These are phyloP conservation scores for Leccinum angustisporum DNA, from an alignment of 1,284 basidiomycete genomes.

Conservation along the genomic window DNA sequence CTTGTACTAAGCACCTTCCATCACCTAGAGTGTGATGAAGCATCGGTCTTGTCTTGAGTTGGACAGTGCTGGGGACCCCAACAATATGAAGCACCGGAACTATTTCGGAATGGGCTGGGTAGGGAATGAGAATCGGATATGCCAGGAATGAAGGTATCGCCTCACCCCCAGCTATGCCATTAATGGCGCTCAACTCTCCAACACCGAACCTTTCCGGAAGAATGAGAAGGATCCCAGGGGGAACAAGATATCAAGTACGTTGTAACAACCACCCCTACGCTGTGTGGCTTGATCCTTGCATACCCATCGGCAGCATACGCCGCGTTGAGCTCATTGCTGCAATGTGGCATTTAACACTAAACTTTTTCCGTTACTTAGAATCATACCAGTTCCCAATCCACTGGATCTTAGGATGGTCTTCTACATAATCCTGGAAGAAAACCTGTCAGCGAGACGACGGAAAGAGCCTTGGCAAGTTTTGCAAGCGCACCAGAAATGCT, in stretches of 20 bases:
- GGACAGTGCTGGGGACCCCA: slow-evolving; percentile 77
- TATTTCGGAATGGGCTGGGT: slow-evolving; percentile 78
- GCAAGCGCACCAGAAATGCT: slow-evolving; percentile 53
- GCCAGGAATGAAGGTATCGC: not conserved
- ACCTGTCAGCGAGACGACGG: not conserved
- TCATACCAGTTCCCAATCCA: slow-evolving; percentile 89
- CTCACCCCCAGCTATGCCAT: slow-evolving; percentile 73
- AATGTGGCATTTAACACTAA: slow-evolving; percentile 1
- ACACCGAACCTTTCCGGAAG: slow-evolving; percentile 75
- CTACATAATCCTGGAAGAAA: slow-evolving; percentile 72
- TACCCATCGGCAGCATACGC: slow-evolving; percentile 96
- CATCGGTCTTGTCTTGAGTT: slow-evolving; percentile 69
- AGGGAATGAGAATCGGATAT: not conserved
- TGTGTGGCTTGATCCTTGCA: slow-evolving; percentile 76
- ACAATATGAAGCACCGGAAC: slow-evolving; percentile 92
- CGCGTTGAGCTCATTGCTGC: slow-evolving; percentile 83
- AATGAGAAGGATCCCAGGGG: slow-evolving; percentile 2
- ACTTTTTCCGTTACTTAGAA: not conserved
- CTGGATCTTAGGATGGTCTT: slow-evolving; percentile 74
- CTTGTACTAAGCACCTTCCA: slow-evolving; percentile 48
- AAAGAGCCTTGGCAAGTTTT: not conserved
- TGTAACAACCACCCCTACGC: slow-evolving; percentile 75
- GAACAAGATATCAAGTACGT: slow-evolving; percentile 47
- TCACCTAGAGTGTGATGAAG: slow-evolving; percentile 89
- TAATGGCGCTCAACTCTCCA: slow-evolving; percentile 83